These are phyloP conservation scores for Butyriboletus loyo DNA, from an alignment of 768 basidiomycete genomes.

Conservation along the genomic window DNA sequence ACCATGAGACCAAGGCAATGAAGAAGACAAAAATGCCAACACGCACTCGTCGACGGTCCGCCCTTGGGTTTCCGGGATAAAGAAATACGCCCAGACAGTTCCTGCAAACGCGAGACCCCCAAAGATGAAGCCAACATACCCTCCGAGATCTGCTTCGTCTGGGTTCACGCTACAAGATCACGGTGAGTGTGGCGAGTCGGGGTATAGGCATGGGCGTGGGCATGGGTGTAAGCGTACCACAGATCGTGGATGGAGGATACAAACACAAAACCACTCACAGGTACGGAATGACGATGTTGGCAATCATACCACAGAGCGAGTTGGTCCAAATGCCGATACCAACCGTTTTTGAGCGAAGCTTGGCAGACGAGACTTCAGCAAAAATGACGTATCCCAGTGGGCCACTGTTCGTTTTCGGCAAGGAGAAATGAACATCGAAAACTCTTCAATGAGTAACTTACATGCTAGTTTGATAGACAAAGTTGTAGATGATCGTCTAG, in stretches of 20 bases:
- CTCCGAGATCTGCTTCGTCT: constrained; percentile 24
- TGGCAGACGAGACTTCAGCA: constrained; percentile 28
- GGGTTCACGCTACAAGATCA: constrained; percentile 22
- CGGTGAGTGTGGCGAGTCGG: background rate
- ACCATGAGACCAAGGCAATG: background rate
- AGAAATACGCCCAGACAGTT: constrained; percentile 25
- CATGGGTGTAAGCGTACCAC: background rate
- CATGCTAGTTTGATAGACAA: constrained; percentile 27
- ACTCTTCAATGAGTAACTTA: background rate
- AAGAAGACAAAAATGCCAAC: background rate
- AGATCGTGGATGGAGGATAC: too few relatives aligned
- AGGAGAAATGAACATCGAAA: background rate
- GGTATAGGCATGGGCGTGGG: background rate
- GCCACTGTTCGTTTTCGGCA: constrained; percentile 14
- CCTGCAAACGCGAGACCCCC: constrained; percentile 22
- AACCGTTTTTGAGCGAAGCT: constrained; percentile 31
- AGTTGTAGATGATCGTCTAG: constrained; percentile 31
- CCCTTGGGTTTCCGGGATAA: constrained; percentile 26
- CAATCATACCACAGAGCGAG: constrained; percentile 25
- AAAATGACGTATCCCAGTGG: constrained; percentile 29
- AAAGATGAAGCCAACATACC: constrained; percentile 30
- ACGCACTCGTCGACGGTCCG: constrained; percentile 32
- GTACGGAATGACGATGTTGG: constrained; percentile 27
- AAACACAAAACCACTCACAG: constrained; percentile 13
- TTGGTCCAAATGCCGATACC: constrained; percentile 25